These are phyloP conservation scores for Oxyria digyna DNA, from an alignment of 148 eudicot species.

Conservation along the genomic window DNA sequence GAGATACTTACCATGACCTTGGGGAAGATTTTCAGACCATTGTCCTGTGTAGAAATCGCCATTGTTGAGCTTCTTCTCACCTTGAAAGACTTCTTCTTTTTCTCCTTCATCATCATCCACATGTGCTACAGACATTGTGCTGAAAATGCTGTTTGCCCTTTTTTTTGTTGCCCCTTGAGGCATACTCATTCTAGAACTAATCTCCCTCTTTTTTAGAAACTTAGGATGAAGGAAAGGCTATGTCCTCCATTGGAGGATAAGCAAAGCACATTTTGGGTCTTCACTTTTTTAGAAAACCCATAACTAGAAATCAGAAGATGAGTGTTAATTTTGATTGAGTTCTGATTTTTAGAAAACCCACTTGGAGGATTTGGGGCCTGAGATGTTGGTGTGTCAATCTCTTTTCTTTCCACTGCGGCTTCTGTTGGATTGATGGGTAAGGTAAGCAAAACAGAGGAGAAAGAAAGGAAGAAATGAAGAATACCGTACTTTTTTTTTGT, in stretches of 20 bases:
- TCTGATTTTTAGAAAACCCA: neutral
- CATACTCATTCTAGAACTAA: neutral
- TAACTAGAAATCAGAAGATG: neutral
- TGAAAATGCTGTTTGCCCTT: constrained; percentile 40
- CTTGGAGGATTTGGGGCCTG: constrained; percentile 2
- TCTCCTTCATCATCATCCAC: constrained; percentile 23
- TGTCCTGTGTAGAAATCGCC: constrained; percentile 63
- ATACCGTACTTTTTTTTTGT: neutral
- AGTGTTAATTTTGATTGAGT: neutral
- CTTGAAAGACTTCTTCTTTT: constrained; percentile 19
- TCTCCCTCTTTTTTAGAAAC: neutral
- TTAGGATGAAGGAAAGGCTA: neutral
- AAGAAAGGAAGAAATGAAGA: neutral
- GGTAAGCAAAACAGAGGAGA: constrained; percentile 8
- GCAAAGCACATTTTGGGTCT: constrained; percentile 6
- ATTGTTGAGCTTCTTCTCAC: constrained; percentile 40
- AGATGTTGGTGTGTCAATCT: neutral
- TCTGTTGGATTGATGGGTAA: constrained; percentile 21
- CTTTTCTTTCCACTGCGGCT: neutral
- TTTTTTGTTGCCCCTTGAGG: constrained; percentile 37
- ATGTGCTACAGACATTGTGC: constrained; percentile 85
- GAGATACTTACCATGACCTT: constrained; percentile 68
- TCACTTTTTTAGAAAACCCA: neutral
- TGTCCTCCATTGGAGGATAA: constrained; percentile 6
- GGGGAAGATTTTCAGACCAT: constrained; percentile 48